phyloP scores from a whole-genome alignment of 139 green algal genomes.

The Coelastrella sp. region DNA sequence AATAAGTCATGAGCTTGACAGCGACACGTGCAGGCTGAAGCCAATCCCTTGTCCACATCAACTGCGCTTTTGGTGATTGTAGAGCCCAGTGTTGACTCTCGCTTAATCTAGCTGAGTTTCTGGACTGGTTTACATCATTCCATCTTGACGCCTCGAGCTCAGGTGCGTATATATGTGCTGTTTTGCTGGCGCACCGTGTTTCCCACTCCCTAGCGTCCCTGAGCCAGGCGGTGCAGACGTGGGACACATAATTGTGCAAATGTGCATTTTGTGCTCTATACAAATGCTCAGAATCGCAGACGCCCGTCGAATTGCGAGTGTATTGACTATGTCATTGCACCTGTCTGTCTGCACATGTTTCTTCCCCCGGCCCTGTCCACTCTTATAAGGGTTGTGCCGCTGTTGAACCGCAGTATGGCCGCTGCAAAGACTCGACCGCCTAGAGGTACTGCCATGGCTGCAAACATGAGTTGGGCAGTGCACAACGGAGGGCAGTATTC shows the following conservation, averaged over 20 bases:
- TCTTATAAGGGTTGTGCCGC: neutral
- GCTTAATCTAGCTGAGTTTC: neutral
- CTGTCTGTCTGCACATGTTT: neutral
- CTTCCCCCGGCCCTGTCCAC: neutral
- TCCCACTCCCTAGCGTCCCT: neutral
- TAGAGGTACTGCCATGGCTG: constrained; percentile 3
- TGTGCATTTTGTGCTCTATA: neutral
- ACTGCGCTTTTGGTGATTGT: too few species aligned
- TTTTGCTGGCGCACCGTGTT: neutral
- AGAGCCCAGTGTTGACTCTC: too few species aligned
- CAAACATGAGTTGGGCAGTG: neutral
- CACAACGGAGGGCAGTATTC: constrained; percentile 1
- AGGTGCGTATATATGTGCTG: neutral
- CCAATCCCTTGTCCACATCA: too few species aligned
- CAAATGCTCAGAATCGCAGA: neutral
- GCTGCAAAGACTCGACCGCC: neutral
- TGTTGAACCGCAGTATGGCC: neutral
- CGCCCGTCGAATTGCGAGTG: neutral
- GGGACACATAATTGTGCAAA: neutral
- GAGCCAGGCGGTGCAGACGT: too few species aligned
- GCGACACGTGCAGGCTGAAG: too few species aligned
- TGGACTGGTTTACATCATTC: neutral
- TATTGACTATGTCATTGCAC: neutral
- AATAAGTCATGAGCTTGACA: too few species aligned
- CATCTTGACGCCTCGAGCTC: neutral